Evolutionary conservation across 805 yeast species (phyloP).

Genomic region (Saccharomycopsis sp.): DNA sequence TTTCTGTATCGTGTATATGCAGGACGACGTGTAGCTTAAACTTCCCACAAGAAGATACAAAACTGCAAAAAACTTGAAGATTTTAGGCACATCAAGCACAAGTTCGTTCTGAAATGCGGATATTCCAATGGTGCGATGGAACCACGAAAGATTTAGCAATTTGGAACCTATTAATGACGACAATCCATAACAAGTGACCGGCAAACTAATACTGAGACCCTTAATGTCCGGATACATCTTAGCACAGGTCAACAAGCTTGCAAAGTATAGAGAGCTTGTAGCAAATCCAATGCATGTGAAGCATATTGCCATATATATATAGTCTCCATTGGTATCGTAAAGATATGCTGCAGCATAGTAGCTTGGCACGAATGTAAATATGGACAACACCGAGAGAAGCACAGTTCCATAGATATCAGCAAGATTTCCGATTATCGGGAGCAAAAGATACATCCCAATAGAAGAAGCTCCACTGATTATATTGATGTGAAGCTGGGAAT

Average conservation of each 20-base stretch:
- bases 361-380: conserved; percentile 60
- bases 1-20: conserved; percentile 53
- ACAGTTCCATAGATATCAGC: conserved; percentile 87
- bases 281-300: conserved; percentile 63
- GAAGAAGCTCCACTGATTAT: conserved; percentile 67
- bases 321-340: conserved; percentile 27
- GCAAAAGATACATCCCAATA: conserved; percentile 76
- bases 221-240: conserved; percentile 71
- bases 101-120: conserved; percentile 19
- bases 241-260: conserved; percentile 74
- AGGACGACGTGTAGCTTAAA: conserved; percentile 57
- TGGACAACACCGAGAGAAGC: conserved; percentile 53
- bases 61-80: conserved; percentile 46
- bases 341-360: conserved; percentile 46
- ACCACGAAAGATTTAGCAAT: conserved; percentile 38
- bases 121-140: conserved; percentile 23
- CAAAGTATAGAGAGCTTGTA: conserved; percentile 65
- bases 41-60: conserved; percentile 52
- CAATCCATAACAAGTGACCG: conserved; percentile 82
- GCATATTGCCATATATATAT: conserved; percentile 37
- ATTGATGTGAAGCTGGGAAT: conserved; percentile 64
- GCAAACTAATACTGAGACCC: conserved; percentile 78
- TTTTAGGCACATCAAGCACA: conserved; percentile 41
- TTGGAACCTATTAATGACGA: conserved; percentile 74
- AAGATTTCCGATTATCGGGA: conserved; percentile 74